A percentile compares a stretch with the other conserved stretches of the same genome.
Conservation (phyloP, 768 basidiomycete genomes). For the Tricholoma hemisulphureum region DNA sequence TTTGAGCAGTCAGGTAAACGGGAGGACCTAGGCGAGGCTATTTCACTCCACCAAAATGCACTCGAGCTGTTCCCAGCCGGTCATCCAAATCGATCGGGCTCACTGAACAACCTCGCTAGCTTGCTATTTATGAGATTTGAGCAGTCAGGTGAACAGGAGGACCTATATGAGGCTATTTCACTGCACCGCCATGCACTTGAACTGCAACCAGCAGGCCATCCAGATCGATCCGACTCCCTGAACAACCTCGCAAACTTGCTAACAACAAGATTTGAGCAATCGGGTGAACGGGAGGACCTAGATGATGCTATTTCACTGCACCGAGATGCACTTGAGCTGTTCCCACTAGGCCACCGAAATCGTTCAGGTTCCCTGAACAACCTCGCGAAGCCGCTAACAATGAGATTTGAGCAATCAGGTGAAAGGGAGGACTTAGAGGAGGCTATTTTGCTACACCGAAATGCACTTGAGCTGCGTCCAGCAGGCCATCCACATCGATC, state of each 20-base stretch:
- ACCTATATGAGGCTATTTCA: constrained; percentile 26
- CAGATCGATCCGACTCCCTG: background rate
- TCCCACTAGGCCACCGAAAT: background rate
- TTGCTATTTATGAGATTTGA: constrained; percentile 19
- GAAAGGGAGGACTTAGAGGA: constrained; percentile 10
- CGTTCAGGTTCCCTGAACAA: background rate
- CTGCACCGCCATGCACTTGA: constrained; percentile 24
- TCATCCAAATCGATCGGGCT: constrained; percentile 1
- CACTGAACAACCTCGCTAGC: constrained; percentile 16
- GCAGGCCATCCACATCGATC: constrained; percentile 10
- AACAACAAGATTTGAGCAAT: constrained; percentile 1
- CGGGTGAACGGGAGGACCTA: background rate
- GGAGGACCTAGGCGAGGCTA: constrained; percentile 19
- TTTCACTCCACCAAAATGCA: constrained; percentile 12
- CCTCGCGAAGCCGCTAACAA: too few relatives aligned
- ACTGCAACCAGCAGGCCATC: background rate
- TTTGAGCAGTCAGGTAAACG: constrained; percentile 18
- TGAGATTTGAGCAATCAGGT: constrained; percentile 12
- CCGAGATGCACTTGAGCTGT: background rate
- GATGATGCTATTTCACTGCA: background rate
- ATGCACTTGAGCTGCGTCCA: constrained; percentile 10
- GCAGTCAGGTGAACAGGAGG: constrained; percentile 22
- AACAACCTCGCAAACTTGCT: constrained; percentile 8
- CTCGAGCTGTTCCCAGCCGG: constrained; percentile 10
- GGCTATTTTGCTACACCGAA: constrained; percentile 8